Percentiles rank a stretch among this genome's conserved stretches.
These are phyloP conservation scores for Suillus paluster DNA, from an alignment of 768 basidiomycete species.

Conservation along the genomic window DNA sequence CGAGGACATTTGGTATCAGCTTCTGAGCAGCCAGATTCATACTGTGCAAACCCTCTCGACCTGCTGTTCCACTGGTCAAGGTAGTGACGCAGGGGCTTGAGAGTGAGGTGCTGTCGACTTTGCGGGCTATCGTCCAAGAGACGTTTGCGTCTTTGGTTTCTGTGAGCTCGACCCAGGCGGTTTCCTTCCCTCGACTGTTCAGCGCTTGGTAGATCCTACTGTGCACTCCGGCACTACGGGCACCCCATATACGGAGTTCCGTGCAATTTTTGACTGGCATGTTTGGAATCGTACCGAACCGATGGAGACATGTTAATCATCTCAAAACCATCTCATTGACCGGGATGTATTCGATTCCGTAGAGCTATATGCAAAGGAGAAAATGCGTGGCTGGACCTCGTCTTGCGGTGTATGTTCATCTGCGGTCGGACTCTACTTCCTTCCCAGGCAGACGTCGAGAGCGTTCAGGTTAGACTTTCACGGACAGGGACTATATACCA, in stretches of 20 bases:
- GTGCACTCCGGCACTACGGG: conserved; percentile 53
- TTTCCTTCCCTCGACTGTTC: conserved; percentile 93
- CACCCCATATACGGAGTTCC: conserved; percentile 87
- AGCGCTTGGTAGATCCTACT: conserved; percentile 82
- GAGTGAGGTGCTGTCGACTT: conserved; percentile 46
- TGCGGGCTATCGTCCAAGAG: conserved; percentile 80
- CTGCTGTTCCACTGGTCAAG: conserved; percentile 35
- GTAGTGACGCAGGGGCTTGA: conserved; percentile 25
- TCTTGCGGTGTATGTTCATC: conserved; percentile 50
- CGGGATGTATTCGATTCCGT: conserved; percentile 82
- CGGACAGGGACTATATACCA: conserved; percentile 69
- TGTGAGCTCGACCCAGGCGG: conserved; percentile 73
- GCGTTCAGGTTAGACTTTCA: conserved; percentile 48
- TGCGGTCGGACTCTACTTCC: conserved; percentile 55
- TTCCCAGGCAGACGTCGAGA: conserved; percentile 22
- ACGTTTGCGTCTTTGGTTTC: conserved; percentile 86
- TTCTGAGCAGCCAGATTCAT: conserved; percentile 82
- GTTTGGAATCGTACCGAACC: conserved; percentile 90
- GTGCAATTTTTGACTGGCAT: conserved; percentile 91
- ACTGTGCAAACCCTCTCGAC: conserved; percentile 72
- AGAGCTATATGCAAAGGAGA: conserved; percentile 59
- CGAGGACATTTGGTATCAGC: conserved; percentile 90
- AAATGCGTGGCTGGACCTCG: conserved; percentile 65
- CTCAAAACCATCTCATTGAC: conserved; percentile 78
- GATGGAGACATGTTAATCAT: conserved; percentile 91